phyloP scores from a whole-genome alignment of 768 basidiomycete genomes.

The Lentinus tigrinus region DNA sequence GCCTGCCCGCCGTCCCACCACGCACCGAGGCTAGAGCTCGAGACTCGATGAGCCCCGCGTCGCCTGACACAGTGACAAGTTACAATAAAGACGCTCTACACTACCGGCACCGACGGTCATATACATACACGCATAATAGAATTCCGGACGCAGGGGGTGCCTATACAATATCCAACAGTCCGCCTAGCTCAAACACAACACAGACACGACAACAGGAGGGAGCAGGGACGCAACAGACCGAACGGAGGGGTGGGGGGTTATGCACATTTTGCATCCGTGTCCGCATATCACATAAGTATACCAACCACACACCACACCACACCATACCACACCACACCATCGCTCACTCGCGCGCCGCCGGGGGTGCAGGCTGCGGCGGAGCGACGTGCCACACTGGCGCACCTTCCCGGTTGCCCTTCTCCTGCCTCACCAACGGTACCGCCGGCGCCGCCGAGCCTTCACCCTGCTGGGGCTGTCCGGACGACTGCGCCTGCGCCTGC shows the following conservation, averaged over 20 bases:
- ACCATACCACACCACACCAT: not conserved
- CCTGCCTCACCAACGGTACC: constrained; percentile 25
- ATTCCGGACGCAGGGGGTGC: constrained; percentile 1
- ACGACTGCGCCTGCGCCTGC: constrained; percentile 7
- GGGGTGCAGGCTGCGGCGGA: constrained; percentile 19
- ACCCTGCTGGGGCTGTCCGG: constrained; percentile 7
- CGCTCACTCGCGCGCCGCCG: constrained; percentile 19
- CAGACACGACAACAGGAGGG: not conserved
- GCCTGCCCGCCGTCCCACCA: not conserved
- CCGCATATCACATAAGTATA: not conserved
- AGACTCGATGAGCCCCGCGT: too few species aligned
- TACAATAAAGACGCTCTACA: constrained; percentile 15
- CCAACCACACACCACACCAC: not conserved
- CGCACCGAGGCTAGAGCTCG: not conserved
- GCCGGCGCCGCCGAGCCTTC: constrained; percentile 16
- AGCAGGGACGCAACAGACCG: not conserved
- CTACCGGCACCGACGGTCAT: constrained; percentile 6
- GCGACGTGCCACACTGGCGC: constrained; percentile 32
- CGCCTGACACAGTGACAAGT: too few species aligned
- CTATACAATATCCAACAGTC: constrained; percentile 18
- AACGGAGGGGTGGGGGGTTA: constrained; percentile 1
- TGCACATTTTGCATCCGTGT: constrained; percentile 1
- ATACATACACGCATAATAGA: constrained; percentile 22
- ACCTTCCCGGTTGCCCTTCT: constrained; percentile 27
- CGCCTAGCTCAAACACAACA: not conserved